Percentiles rank a stretch among this genome's conserved stretches.
Conservation (phyloP, 1,139 yeast species). For the Kodamaea sp. region DNA sequence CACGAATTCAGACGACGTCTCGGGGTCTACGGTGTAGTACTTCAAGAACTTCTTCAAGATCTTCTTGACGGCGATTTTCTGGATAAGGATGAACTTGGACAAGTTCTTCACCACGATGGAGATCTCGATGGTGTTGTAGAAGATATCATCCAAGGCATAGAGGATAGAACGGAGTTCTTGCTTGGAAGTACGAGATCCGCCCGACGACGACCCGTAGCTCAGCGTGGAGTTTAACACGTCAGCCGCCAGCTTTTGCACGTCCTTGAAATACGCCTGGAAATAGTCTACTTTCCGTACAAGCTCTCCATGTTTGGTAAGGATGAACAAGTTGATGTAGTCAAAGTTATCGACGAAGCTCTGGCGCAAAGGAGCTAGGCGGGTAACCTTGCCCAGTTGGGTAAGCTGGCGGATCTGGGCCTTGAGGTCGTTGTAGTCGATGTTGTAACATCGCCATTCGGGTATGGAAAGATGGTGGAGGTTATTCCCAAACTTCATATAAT, state of each 20-base stretch:
- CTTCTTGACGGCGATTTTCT: conserved; percentile 79
- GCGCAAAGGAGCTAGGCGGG: conserved; percentile 24
- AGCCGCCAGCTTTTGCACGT: conserved; percentile 1
- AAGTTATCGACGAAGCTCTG: conserved; percentile 48
- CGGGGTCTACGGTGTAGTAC: conserved; percentile 45
- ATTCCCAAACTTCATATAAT: conserved; percentile 83
- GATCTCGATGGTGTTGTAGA: conserved; percentile 45
- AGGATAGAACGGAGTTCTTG: conserved; percentile 7
- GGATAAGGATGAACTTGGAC: conserved; percentile 74
- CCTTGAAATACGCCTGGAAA: conserved; percentile 14
- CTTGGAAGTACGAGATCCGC: conserved; percentile 2
- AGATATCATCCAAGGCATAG: conserved; percentile 22
- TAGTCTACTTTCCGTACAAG: conserved; percentile 33
- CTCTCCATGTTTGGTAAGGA: conserved; percentile 68
- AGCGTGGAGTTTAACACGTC: too few species aligned
- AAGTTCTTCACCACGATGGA: conserved; percentile 67
- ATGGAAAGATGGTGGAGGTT: conserved; percentile 74
- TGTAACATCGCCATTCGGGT: conserved; percentile 85
- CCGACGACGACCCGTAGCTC: conserved; percentile 24
- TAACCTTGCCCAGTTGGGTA: conserved; percentile 29
- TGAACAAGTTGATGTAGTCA: conserved; percentile 58
- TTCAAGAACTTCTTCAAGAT: conserved; percentile 77
- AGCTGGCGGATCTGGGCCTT: conserved; percentile 59
- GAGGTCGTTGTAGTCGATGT: conserved; percentile 78
- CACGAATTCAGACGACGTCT: conserved; percentile 41